Conservation (phyloP, 2,329 filamentous ascomycete species). For the Colletotrichum sp. region DNA sequence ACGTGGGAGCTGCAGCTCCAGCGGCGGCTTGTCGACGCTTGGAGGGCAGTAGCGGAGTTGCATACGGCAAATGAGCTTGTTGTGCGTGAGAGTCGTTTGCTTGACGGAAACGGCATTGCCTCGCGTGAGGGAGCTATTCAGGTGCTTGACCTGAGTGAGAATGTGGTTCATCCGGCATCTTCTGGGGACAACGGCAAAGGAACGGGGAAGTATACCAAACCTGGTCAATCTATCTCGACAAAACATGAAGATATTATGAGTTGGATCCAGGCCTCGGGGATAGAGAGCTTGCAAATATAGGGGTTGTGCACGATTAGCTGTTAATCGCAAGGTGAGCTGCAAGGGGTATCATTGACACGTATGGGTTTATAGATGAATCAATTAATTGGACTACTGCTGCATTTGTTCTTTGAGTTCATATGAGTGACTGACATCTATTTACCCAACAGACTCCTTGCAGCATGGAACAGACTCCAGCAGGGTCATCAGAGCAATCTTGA, state of each 20-base stretch:
- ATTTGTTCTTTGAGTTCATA: rapidly evolving
- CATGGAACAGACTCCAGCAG: too few relatives aligned
- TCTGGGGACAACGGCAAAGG: neutral
- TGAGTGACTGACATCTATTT: neutral
- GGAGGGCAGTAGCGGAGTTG: neutral
- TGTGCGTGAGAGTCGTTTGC: neutral
- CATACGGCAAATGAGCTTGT: neutral
- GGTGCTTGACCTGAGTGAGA: neutral
- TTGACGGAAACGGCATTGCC: neutral
- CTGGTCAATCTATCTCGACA: neutral
- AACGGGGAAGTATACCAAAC: neutral
- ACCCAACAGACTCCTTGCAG: neutral
- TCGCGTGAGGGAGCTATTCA: neutral
- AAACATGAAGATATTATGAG: neutral
- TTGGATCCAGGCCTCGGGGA: neutral
- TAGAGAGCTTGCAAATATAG: neutral
- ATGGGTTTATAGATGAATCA: neutral
- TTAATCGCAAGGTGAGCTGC: neutral
- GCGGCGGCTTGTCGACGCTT: neutral
- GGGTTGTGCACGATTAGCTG: neutral
- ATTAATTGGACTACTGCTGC: neutral
- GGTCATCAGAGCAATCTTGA: neutral
- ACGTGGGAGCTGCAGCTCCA: neutral
- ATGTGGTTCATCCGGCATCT: neutral
- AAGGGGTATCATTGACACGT: neutral